Evolutionary conservation across 371 early-diverging fungal genomes (phyloP), one percentile per base, ranked within the genome.

Genomic region (Apophysomyces variabilis): DNA sequence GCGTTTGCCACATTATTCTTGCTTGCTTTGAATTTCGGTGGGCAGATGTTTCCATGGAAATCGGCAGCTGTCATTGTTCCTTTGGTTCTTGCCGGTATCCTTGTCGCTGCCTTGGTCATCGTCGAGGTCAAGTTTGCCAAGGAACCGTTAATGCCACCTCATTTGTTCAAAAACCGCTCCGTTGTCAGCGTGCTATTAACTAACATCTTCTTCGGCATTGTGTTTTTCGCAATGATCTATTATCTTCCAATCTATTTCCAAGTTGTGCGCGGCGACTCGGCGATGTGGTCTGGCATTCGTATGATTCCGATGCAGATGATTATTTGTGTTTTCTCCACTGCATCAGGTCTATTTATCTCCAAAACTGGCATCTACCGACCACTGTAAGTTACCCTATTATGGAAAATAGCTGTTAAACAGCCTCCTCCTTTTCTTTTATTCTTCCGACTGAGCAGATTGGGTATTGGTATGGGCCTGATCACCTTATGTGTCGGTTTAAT

Each of bases 171-270:
- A 38, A 82, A 77, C 39, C 76, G 80, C 18, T 77, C 80, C 4
- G 75, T 88, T 7, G 72, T 76, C 3, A 69, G 80, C 4, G 69
- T 87, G 9, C 71, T 83, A 58, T 44, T 69, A 0, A 71, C 80
- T 9, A 85, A 85, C 12, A 83, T 87, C 66, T 87, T 84, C 61
- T 76, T 87, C 62, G 82, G 88, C 6, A 74, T 81, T 46, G 67
- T 80, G 0, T 90, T 87, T 70, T 89, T 78, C 62, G 68, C 77
- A 41, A 77, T 81, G 0, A 67, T 87, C 6, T 89, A 83, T 61
- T 86, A 85, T 45, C 66, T 91, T 0, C 95, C 96, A 13, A 76
- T 92, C 8, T 95, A 89, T 75, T 92, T 92, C 76, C 92, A 91
- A 66, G 86, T 93, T 41, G 92, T 93, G 9, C 73, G 73, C 39